Evolutionary conservation across 179 eudicot species (phyloP), one percentile per base, ranked within the genome.

Genomic region (Heliamphora pulchella): DNA sequence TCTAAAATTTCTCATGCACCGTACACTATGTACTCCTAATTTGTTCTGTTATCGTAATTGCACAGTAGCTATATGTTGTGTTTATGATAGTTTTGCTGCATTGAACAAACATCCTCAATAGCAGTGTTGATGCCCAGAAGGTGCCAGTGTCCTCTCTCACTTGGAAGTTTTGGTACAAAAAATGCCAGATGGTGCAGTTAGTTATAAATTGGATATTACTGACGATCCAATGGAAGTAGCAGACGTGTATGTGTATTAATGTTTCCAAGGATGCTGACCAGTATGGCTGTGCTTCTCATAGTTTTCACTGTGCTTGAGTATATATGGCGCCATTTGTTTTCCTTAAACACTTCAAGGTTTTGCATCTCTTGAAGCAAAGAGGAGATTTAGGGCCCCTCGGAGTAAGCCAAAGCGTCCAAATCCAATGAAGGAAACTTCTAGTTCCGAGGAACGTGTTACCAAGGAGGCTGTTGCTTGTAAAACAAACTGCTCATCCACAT

Each of bases 331-430:
- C 64, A 18, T 81, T 78, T 46, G 48, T 63, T 48, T 84, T 77
- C 78, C 92, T 88, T 94, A 74, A 84, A 81, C 87, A 71, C 65
- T 41, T 11, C 82, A 85, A 96, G 99, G 99, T 86, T 88, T 87
- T 89, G 96, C 99, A 73, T 91, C 99, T 78, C 87, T 94, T 71
- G 99, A 96, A 91, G 98, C 99, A 66, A 96, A 96, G 87, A 85
- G 92, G 85, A 89, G 86, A 67, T 94, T 91, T 82, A 91, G 76
- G 82, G 91, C 90, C 74, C 99, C 99, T 71, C 89, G 99, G 79
- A 82, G 39, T 69, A 83, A 87, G 74, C 89, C 91, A 50, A 84
- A 76, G 65, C 81, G 82, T 76, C 79, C 84, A 47, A 82, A 74
- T 81, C 81, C 76, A 77, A 70, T 61, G 15, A 83, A 65, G 66